A percentile compares a stretch with the other conserved stretches of the same genome.
These are phyloP conservation scores for Eucalyptus lansdowneana DNA, from an alignment of 345 rosid species.

Conservation along the genomic window DNA sequence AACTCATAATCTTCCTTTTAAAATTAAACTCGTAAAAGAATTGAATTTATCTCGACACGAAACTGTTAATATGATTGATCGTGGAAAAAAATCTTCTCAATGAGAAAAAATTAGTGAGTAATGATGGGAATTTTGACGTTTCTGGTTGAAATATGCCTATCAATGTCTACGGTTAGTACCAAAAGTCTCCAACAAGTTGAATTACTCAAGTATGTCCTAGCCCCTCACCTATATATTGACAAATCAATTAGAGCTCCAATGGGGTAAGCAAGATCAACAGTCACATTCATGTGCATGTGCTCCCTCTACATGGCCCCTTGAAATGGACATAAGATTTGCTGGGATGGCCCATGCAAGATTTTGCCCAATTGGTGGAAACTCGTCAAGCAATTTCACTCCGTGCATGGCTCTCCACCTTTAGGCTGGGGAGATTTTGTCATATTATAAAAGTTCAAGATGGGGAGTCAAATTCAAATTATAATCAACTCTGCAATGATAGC, in stretches of 20 bases:
- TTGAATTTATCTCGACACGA: not conserved
- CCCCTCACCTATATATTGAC: not conserved
- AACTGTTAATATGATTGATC: not conserved
- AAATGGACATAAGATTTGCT: not conserved
- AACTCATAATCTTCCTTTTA: not conserved
- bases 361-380: not conserved
- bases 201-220: not conserved
- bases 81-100: not conserved
- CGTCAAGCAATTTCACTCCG: not conserved
- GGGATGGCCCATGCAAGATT: too few relatives aligned
- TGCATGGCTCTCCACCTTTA: not conserved
- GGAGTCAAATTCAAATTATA: not conserved
- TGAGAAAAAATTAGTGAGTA: not conserved
- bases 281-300: slow-evolving; percentile 12
- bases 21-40: accelerated
- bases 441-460: not conserved
- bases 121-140: not conserved
- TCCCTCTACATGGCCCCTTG: not conserved
- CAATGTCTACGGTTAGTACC: not conserved
- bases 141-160: not conserved
- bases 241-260: not conserved
- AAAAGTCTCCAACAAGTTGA: not conserved
- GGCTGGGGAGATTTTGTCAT: not conserved
- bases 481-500: not conserved
- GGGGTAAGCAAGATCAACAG: not conserved